Evolutionary conservation across 257 asterid species (phyloP).

Genomic region (Ehretia macrophylla): DNA sequence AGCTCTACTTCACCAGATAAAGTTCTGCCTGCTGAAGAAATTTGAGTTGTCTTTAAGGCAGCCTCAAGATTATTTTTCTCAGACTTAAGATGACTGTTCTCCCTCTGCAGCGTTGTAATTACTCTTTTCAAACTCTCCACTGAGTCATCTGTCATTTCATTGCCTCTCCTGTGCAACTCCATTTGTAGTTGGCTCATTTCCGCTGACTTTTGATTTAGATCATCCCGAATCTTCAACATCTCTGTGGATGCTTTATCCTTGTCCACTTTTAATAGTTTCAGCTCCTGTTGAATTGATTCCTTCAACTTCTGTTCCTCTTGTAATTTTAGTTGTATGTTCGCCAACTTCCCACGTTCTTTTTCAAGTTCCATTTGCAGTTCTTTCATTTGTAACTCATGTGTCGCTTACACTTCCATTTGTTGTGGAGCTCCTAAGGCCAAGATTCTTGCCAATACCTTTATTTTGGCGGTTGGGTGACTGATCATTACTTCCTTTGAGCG

Average conservation of each 20-base stretch:
- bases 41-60: constrained; percentile 47
- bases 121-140: constrained; percentile 47
- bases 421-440: constrained; percentile 52
- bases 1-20: constrained; percentile 27
- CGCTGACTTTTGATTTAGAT: constrained; percentile 58
- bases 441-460: constrained; percentile 45
- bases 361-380: constrained; percentile 58
- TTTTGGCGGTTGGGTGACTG: constrained; percentile 59
- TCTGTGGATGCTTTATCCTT: constrained; percentile 53
- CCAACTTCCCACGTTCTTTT: constrained; percentile 58
- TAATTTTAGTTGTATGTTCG: constrained; percentile 44
- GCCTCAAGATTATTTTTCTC: constrained; percentile 70
- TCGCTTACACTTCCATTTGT: constrained; percentile 51
- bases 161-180: constrained; percentile 52
- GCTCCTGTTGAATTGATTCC: constrained; percentile 61
- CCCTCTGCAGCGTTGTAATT: constrained; percentile 58
- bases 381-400: constrained; percentile 60
- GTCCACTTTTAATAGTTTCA: constrained; percentile 57
- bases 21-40: constrained; percentile 34
- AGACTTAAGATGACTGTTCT: constrained; percentile 62
- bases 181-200: constrained; percentile 57
- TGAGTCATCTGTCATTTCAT: constrained; percentile 35
- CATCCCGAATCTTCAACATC: constrained; percentile 44
- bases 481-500: constrained; percentile 67
- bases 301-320: constrained; percentile 89